Evolutionary conservation across 2,329 filamentous ascomycete genomes (phyloP), one percentile per base, ranked within the genome.

Genomic region (Simplicillium aogashimaense): DNA sequence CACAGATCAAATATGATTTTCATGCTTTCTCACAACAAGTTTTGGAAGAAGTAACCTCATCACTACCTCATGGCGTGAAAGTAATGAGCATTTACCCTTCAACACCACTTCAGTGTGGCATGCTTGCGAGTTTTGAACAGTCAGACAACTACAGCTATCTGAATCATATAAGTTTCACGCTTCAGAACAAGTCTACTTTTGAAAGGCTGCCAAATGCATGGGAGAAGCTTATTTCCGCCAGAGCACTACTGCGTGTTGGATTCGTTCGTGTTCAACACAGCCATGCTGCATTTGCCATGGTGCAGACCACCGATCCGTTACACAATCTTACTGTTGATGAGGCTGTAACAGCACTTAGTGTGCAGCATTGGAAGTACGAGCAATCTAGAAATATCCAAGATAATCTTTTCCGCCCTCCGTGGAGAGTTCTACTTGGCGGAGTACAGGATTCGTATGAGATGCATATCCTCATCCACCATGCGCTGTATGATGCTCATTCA

Each of bases 401-500:
- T 2, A 53, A 64, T 9, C 53, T 83, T 3, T 64, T 77, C 33
- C 45, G 55, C 1, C 78, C 78, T 0, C 74, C 77, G 1, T 94
- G 86, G 86, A 63, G 63, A 11, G 57, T 86, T 15, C 61, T 64
- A 1, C 36, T 87, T 2, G 53, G 70, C 0, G 47, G 65, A 3
- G 35, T 45, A 1, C 40, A 51, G 0, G 37, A 45, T 0, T 35
- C 39, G 1, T 29, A 45, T 4, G 50, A 37, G 3, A 67, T 73
- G 58, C 62, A 71, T 36, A 46, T 78, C 4, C 55, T 65, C 2
- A 68, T 87, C 3, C 83, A 94, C 46, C 89, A 95, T 60, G 84
- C 85, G 1, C 65, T 95, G 0, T 95, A 94, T 48, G 89, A 95
- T 62, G 89, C 87, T 0, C 70, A 77, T 32, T 88, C 86, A 8